These are phyloP conservation scores for Phaeolepiota aurea DNA, from an alignment of 768 basidiomycete species.

Conservation along the genomic window DNA sequence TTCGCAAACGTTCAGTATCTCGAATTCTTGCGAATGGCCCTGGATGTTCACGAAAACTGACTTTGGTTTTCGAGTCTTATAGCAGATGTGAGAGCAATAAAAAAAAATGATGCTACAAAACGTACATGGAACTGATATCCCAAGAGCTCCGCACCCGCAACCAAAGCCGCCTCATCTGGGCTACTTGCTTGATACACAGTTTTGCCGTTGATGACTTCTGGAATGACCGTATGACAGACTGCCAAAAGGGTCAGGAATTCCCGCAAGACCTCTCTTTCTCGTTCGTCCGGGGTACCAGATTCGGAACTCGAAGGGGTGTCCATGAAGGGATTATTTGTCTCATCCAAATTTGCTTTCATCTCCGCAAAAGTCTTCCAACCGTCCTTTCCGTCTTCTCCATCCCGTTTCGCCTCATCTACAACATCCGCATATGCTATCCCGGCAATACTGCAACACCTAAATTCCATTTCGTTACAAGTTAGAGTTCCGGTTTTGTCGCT, in stretches of 20 bases:
- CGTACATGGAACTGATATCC: conserved; percentile 92
- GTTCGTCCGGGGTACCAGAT: conserved; percentile 16
- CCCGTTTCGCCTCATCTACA: conserved; percentile 81
- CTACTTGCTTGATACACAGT: conserved; percentile 92
- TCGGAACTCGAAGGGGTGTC: conserved; percentile 30
- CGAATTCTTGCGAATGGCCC: conserved; percentile 69
- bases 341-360: conserved; percentile 48
- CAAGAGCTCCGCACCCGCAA: conserved; percentile 85
- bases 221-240: conserved; percentile 98
- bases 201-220: conserved; percentile 85
- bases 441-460: conserved; percentile 80
- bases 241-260: conserved; percentile 82
- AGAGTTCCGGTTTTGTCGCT: conserved; percentile 94
- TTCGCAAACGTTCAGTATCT: conserved; percentile 95
- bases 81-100: conserved; percentile 1
- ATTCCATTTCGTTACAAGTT: conserved; percentile 98
- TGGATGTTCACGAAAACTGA: conserved; percentile 85
- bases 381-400: conserved; percentile 45
- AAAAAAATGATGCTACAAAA: conserved; percentile 8
- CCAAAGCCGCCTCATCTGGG: conserved; percentile 95
- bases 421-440: conserved; percentile 86
- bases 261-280: conserved; percentile 45
- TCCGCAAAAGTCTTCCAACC: conserved; percentile 80
- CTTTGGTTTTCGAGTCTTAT: conserved; percentile 91
- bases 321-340: conserved; percentile 50